Evolutionary conservation across 1,284 basidiomycete species (phyloP).

Genomic region (Tilletia indica): DNA sequence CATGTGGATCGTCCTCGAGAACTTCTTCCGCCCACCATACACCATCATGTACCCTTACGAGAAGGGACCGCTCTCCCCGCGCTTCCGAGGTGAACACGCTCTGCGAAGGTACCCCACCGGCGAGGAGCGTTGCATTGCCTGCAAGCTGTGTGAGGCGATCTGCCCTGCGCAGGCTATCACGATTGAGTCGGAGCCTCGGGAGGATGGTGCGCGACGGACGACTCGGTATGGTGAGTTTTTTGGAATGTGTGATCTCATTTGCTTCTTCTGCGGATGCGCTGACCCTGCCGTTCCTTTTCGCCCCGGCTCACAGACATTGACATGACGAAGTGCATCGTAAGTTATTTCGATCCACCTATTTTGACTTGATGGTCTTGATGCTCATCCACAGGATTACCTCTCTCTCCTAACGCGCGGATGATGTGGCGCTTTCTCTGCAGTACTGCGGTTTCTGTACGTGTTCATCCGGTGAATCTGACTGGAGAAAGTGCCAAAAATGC

Average conservation of each 20-base stretch:
- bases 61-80: constrained; percentile 94
- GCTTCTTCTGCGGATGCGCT: not conserved
- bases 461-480: no score
- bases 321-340: constrained; percentile 65
- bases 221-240: constrained; percentile 78
- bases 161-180: constrained; percentile 99
- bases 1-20: constrained; percentile 99
- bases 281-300: not conserved
- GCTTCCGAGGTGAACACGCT: constrained; percentile 99
- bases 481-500: no score
- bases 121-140: constrained; percentile 98
- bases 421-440: constrained; percentile 32
- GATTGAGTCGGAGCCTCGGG: constrained; percentile 93
- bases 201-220: constrained; percentile 92
- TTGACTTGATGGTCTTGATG: constrained; percentile 28
- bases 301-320: constrained; percentile 73
- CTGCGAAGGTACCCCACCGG: constrained; percentile 94
- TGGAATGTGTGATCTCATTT: not conserved
- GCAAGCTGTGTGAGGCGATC: constrained; percentile 98
- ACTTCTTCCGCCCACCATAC: constrained; percentile 95
- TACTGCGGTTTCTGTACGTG: constrained; percentile 54
- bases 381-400: constrained; percentile 66
- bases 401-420: constrained; percentile 62
- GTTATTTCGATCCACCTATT: no score
- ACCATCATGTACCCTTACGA: constrained; percentile 80